Conservation (phyloP, 225 moss, liverwort and hornwort genomes). For the Pseudisothecium myosuroides region DNA sequence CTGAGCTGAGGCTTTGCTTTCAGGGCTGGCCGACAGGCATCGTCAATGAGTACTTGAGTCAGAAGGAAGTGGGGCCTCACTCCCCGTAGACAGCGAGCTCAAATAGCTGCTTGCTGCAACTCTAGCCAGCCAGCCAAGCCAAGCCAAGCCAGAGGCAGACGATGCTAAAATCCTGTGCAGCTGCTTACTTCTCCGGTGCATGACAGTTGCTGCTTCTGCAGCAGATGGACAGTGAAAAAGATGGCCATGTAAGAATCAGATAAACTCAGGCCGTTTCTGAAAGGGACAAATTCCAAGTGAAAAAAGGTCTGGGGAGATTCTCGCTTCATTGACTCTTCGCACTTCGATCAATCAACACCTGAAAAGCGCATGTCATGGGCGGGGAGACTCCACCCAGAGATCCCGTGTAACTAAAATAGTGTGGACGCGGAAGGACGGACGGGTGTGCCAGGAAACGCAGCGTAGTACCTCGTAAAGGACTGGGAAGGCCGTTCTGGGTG, state of each 20-base stretch:
- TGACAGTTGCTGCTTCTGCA: neutral
- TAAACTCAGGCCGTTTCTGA: neutral
- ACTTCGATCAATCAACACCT: neutral
- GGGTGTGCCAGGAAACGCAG: neutral
- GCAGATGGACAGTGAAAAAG: neutral
- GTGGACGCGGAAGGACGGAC: neutral
- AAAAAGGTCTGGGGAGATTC: neutral
- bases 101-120: conserved; percentile 2
- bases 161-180: neutral
- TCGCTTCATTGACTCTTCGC: neutral
- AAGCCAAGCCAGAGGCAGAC: neutral
- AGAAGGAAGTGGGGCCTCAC: conserved; percentile 17
- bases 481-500: neutral
- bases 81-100: conserved; percentile 11
- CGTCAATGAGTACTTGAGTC: conserved; percentile 23
- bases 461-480: neutral
- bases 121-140: neutral
- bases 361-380: neutral
- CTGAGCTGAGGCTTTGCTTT: neutral
- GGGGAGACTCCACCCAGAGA: neutral
- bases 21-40: conserved; percentile 5
- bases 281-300: neutral
- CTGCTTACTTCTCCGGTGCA: neutral
- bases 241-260: neutral
- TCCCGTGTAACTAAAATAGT: neutral